Base-by-base conservation (phyloP, 2,329 filamentous ascomycete species). In the Penicillium italicum region DNA sequence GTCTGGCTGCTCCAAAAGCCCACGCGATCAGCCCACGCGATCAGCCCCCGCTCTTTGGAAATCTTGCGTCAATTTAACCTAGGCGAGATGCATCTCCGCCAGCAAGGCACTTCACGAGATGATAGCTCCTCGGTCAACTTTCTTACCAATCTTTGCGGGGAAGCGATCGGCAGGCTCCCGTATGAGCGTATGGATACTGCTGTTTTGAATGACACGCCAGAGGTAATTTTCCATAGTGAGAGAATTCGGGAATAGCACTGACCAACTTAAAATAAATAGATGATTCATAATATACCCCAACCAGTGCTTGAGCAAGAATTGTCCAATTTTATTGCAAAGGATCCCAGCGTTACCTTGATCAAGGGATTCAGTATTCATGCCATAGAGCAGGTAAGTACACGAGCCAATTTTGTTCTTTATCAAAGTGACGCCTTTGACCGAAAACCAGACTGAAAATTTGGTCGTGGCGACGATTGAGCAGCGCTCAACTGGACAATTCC, bases 71-170 rank as follows among this genome's bases (percentile, higher is more conserved):
- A 66, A 52, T 59, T 56, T 44, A 42, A 51, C 12, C 50, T 66
- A 16, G 63, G 63, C 6, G 55, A 62, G 49, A 44, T 50, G 20
- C 42, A 47, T 7, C 18, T 73, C 14, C 61, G 70, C 18, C 58
- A 55, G 8, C 33, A 72, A n/a, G 73, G 72, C 7, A 70, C 68
- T 1, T 56, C 63, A 11, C 63, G 70, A 44, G 57, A 62, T 22
- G 72, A 75, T 63, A 70, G 69, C 3, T 69, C 62, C 36, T 73
- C 66, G 66, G 72, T 74, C 24, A 72, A 73, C 50, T 75, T 75
- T 49, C 55, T 74, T 12, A 72, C 71, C 1, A 71, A 68, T 47
- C 59, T 75, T 24, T 67, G 60, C n/a, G 71, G 72, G 5, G 60
- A 72, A 14, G 56, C 55, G 38, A 67, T 74, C 22, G 72, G 72